Evolutionary conservation across 306 rosid genomes (phyloP).

Genomic region (Parietaria judaica): DNA sequence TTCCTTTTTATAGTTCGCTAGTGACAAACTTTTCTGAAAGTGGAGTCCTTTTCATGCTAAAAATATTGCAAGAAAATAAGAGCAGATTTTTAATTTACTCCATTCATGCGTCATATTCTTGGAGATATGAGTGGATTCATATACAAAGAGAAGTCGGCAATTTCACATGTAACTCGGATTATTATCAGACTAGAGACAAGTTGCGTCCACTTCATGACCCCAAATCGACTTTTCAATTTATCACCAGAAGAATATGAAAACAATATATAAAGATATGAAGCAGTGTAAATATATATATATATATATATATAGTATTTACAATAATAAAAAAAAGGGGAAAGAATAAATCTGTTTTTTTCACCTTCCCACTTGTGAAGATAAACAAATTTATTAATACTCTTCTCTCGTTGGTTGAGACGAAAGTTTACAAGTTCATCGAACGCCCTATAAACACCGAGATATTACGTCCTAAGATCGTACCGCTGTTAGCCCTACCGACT

Average conservation of each 20-base stretch:
- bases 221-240: not conserved
- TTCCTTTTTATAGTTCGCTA: not conserved
- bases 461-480: constrained; percentile 37
- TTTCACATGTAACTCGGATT: constrained; percentile 25
- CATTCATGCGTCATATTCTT: constrained; percentile 6
- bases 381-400: constrained; percentile 36
- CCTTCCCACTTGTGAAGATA: constrained; percentile 26
- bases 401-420: constrained; percentile 27
- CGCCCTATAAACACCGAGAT: constrained; percentile 31
- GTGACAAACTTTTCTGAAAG: not conserved
- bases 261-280: not conserved
- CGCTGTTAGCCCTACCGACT: constrained; percentile 35
- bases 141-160: constrained; percentile 13
- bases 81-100: not conserved
- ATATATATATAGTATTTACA: constrained; percentile 1
- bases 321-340: not conserved
- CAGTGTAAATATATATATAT: no score
- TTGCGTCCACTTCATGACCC: constrained; percentile 22
- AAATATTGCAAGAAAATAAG: not conserved
- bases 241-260: no score
- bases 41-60: not conserved
- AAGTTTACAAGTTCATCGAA: constrained; percentile 34
- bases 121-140: constrained; percentile 4
- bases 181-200: constrained; percentile 21
- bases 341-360: constrained; percentile 2